Conservation (phyloP, 2,329 filamentous ascomycete genomes). For the Allantophomopsis lycopodina region DNA sequence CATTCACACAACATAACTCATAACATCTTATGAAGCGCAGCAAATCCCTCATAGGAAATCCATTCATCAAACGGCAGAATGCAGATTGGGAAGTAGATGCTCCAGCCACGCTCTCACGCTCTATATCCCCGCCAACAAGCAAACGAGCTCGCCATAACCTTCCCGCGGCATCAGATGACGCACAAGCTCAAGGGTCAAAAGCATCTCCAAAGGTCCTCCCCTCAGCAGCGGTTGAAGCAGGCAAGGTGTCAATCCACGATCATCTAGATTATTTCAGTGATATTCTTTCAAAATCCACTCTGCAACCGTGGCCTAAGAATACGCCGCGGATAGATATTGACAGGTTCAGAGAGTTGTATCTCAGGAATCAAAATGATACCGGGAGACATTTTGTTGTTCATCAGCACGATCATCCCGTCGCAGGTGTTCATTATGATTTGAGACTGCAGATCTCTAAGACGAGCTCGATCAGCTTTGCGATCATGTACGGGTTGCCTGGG, state of each 20-base stretch:
- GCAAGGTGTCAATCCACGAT: neutral
- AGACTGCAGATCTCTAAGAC: conserved; percentile 54
- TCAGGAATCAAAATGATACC: neutral
- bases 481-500: conserved; percentile 49
- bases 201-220: neutral
- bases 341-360: neutral
- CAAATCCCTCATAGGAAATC: neutral
- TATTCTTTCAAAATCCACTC: neutral
- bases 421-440: conserved; percentile 56
- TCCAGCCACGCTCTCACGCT: neutral
- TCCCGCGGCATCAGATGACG: neutral
- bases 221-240: neutral
- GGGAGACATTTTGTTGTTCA: conserved; percentile 54
- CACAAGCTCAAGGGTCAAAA: neutral
- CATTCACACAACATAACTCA: neutral
- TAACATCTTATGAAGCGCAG: neutral
- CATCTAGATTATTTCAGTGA: neutral
- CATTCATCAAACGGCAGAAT: neutral
- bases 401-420: conserved; percentile 60
- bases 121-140: neutral
- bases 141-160: neutral
- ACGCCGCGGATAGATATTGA: neutral
- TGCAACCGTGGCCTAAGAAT: neutral
- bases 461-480: conserved; percentile 44
- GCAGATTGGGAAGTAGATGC: neutral